Evolutionary conservation across 2,329 filamentous ascomycete genomes (phyloP).

Genomic region (Phialophora macrospora): DNA sequence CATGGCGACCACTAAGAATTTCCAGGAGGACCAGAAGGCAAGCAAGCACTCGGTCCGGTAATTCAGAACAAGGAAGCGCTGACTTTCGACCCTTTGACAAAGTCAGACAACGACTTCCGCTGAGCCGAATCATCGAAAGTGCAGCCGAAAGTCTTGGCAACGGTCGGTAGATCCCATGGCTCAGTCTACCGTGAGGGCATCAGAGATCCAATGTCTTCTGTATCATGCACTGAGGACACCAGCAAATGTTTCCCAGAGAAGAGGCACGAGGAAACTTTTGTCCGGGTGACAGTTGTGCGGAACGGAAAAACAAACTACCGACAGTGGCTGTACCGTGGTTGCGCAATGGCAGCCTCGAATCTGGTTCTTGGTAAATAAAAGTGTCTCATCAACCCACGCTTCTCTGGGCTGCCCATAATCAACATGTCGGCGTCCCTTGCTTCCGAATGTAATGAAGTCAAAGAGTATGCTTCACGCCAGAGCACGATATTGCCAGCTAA

Average conservation of each 20-base stretch:
- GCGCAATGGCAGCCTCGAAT: not conserved
- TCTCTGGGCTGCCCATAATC: not conserved
- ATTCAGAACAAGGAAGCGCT: not conserved
- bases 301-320: not conserved
- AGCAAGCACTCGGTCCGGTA: too few relatives aligned
- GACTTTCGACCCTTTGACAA: not conserved
- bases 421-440: slow-evolving; percentile 87
- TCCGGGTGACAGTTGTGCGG: not conserved
- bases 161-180: too few relatives aligned
- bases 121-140: not conserved
- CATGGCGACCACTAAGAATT: too few relatives aligned
- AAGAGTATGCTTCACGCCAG: slow-evolving; percentile 69
- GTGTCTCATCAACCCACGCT: not conserved
- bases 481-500: not conserved
- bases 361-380: not conserved
- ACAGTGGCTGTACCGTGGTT: not conserved
- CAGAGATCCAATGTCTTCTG: not conserved
- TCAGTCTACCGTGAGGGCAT: too few relatives aligned
- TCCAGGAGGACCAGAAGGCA: too few relatives aligned
- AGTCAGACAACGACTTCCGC: not conserved
- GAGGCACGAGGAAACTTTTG: not conserved
- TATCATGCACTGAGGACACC: not conserved
- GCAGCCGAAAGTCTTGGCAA: not conserved
- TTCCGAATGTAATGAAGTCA: slow-evolving; percentile 91
- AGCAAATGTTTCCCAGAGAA: not conserved